Base-by-base conservation (phyloP, 2,329 filamentous ascomycete species). In the Microdochium trichocladiopsis region DNA sequence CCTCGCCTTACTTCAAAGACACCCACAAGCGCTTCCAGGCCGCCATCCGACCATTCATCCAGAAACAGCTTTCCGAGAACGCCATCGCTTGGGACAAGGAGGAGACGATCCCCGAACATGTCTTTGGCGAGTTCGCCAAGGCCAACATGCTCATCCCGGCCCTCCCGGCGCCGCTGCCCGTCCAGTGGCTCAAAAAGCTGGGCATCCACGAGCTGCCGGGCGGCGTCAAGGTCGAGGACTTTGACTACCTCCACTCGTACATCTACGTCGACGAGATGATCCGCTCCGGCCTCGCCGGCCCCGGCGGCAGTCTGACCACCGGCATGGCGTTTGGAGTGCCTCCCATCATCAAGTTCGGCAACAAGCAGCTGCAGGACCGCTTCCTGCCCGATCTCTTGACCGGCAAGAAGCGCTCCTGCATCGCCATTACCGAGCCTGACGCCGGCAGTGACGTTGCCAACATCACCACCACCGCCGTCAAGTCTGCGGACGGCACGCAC, bases 351-450 rank as follows among this genome's bases (percentile, higher is more conserved):
- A 87, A 88, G 61, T 90, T 84, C 62, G 87, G 83, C 10, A 79
- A 72, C 60, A 66, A 69, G 51, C 65, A 79, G 58, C 69, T 90
- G 24, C 83, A 89, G 66, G 80, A 85, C 57, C 73, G 76, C 10
- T 84, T 86, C 57, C 70, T 91, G 8, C 86, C 87, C 0, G 84
- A 87, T 50, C 72, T 90, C 1, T 71, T 91, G 12, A 78, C 76
- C 0, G 84, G 85, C 6, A 77, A 76, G 62, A 88, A 84, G 68
- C 74, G 87, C 43, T 75, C 76, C 14, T 91, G 87, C 61, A 90
- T 92, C 58, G 88, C 87, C 10, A 90, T 92, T 60, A 92, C 88
- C 0, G 88, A 92, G 63, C 88, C 88, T 0, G 82, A 82, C 50
- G 86, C 86, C 0, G 87, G 88, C 0, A 84, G 79, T 50, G 87